Base-by-base conservation (phyloP, 2,329 filamentous ascomycete species). In the Macrophomina phaseolina region DNA sequence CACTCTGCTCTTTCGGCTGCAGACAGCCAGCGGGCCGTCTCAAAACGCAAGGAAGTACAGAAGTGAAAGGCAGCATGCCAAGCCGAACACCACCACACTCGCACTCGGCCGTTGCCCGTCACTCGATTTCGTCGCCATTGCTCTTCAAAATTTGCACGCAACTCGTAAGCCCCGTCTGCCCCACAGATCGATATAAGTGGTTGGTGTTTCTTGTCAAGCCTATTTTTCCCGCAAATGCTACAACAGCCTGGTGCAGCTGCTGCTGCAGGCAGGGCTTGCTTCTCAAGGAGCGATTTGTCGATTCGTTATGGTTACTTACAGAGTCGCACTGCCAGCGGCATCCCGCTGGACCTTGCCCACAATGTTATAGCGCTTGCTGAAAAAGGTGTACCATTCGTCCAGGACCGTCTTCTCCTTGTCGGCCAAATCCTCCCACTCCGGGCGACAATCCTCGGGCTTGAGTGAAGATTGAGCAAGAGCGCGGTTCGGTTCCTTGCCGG, bases 301-400 rank as follows among this genome's bases (percentile, higher is more conserved):
- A 65, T 49, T 38, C 48, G 14, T 46, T 36, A 23, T 36, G 52
- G 28, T 56, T 58, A 65, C 64, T 67, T 67, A 68, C 62, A 70
- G 51, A 62, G 67, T 70, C 9, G 68, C 60, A 63, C 48, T 49
- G 23, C 28, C 28, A 14, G n/a, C 23, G 23, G 36, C 56, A 18
- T 62, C 61, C 30, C 64, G 64, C 46, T 68, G 71, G 32, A 79
- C 69, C 62, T 73, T 73, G 8, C 92, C 93, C 55, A 96, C 89
- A 62, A 98, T 87, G 74, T 97, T 98, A 82, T 99, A 99, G 67
- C 95, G 86, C 83, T 98, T 99, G 71, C 91, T 92, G 81, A 99
- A 99, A 81, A 97, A 99, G 1, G 91, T 97, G 70, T 90, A 88
- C 95, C 95, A 99, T 78, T 99, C 95, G 64, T 94, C 86, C 68